Conservation (phyloP, 1,139 yeast genomes). For the Zygotorulaspora mrakii region DNA sequence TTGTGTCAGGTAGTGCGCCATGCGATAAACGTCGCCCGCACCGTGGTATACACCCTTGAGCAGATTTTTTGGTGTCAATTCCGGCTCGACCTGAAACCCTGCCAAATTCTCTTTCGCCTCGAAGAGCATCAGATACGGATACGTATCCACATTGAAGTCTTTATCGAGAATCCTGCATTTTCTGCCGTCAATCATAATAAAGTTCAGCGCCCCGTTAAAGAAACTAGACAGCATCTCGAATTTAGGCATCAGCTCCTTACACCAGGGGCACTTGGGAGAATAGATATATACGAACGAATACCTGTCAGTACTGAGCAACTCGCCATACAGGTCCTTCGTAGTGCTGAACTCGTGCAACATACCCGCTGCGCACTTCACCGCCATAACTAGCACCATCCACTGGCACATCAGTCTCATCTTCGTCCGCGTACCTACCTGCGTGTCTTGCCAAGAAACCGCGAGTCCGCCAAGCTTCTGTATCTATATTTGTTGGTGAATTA, state of each 20-base stretch:
- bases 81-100: not conserved
- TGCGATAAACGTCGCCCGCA: constrained; percentile 7
- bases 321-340: constrained; percentile 7
- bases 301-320: constrained; percentile 4
- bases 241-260: constrained; percentile 17
- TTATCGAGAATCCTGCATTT: constrained; percentile 10
- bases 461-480: too few relatives aligned
- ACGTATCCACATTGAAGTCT: constrained; percentile 16
- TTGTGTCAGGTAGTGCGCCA: constrained; percentile 17
- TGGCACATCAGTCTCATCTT: not conserved
- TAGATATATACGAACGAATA: constrained; percentile 17
- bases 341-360: constrained; percentile 5
- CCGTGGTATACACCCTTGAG: constrained; percentile 15
- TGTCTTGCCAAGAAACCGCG: too few relatives aligned
- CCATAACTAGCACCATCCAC: not conserved
- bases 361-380: not conserved
- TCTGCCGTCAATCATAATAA: constrained; percentile 17
- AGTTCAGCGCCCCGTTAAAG: constrained; percentile 11
- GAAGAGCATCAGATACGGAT: constrained; percentile 19
- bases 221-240: constrained; percentile 11
- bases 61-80: constrained; percentile 3
- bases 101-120: constrained; percentile 4
- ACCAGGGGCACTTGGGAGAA: constrained; percentile 17
- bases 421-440: not conserved
- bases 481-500: too few relatives aligned